Base-by-base conservation (phyloP, 768 basidiomycete species). In the Kwoniella heveanensis region DNA sequence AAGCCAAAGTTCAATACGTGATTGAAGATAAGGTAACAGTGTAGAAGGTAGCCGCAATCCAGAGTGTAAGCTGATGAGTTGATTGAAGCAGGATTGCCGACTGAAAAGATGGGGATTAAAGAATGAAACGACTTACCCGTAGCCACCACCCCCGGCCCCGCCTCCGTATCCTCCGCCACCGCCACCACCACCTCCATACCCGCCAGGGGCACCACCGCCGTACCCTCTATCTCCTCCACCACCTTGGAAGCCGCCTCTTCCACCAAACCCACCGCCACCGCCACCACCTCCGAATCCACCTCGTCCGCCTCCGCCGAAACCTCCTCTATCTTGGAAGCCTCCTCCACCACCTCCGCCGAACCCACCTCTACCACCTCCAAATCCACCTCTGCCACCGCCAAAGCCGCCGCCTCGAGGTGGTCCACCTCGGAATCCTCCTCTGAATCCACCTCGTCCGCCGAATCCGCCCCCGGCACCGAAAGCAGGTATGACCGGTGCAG, bases 241-340 rank as follows among this genome's bases (percentile, higher is more conserved):
- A 17, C 86, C 86, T 50, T 68, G 64, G 70, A 69, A 73, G 21
- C 83, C 81, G 30, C 83, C 83, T 19, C 80, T 74, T 13, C 65
- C 67, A 48, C 57, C 62, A 58, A 47, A 32, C 32, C 68, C 64
- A 46, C 66, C 64, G n/a, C 54, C 26, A 36, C 60, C 60, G 7
- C 37, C 10, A 2, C 57, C 77, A 1, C 74, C 67, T n/a, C 62
- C 56, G 8, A 70, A 70, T 36, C 68, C 61, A 32, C 66, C 65
- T 27, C 57, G 26, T n/a, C 64, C 69, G 9, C 69, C 66, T 15
- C 67, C 58, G 7, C 67, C 58, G 52, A 69, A 69, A 1, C 78
- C 72, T 59, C 74, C 71, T n/a, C 71, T 48, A 54, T 66, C 73
- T 50, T 62, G 54, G 55, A 66, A 74, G 0, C 78, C 78, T 26